phyloP scores from a whole-genome alignment of 768 basidiomycete species.

The Tylopilus rubrobrunneus region DNA sequence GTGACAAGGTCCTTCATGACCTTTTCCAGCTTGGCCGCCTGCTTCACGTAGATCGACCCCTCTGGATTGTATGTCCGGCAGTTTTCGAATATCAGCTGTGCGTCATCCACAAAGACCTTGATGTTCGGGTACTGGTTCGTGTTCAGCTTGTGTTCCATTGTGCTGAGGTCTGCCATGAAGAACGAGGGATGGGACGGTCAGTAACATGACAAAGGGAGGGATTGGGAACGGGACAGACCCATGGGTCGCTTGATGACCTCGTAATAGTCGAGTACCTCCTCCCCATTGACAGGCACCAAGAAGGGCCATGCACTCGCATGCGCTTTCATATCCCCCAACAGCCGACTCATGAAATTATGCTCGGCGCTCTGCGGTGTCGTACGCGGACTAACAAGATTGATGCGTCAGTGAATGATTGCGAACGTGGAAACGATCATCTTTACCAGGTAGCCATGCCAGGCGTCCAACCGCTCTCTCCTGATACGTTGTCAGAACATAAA shows the following conservation, averaged over 20 bases:
- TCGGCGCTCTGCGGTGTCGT: slow-evolving; percentile 52
- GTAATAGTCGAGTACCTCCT: slow-evolving; percentile 86
- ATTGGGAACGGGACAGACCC: slow-evolving; percentile 52
- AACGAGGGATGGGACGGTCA: background rate
- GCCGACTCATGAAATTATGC: slow-evolving; percentile 65
- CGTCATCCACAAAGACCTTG: slow-evolving; percentile 73
- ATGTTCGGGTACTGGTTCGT: slow-evolving; percentile 77
- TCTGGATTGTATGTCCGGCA: slow-evolving; percentile 87
- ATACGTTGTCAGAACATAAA: slow-evolving; percentile 8
- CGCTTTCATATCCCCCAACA: slow-evolving; percentile 72
- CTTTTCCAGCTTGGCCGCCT: slow-evolving; percentile 81
- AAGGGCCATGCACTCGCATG: slow-evolving; percentile 90
- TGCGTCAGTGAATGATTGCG: slow-evolving; percentile 1
- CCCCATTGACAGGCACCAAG: slow-evolving; percentile 67
- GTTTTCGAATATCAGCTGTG: slow-evolving; percentile 83
- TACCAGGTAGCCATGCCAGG: slow-evolving; percentile 74
- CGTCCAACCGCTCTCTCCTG: slow-evolving; percentile 92
- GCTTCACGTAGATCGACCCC: slow-evolving; percentile 72
- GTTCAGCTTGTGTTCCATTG: slow-evolving; percentile 89
- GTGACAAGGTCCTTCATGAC: slow-evolving; percentile 56
- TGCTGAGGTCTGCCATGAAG: slow-evolving; percentile 61
- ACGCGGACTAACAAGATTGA: slow-evolving; percentile 27
- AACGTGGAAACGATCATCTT: slow-evolving; percentile 22
- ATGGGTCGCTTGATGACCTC: slow-evolving; percentile 87
- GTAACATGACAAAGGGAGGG: background rate